Conservation (phyloP, 108 stramenopile species). For the Epithemia pelagica region DNA sequence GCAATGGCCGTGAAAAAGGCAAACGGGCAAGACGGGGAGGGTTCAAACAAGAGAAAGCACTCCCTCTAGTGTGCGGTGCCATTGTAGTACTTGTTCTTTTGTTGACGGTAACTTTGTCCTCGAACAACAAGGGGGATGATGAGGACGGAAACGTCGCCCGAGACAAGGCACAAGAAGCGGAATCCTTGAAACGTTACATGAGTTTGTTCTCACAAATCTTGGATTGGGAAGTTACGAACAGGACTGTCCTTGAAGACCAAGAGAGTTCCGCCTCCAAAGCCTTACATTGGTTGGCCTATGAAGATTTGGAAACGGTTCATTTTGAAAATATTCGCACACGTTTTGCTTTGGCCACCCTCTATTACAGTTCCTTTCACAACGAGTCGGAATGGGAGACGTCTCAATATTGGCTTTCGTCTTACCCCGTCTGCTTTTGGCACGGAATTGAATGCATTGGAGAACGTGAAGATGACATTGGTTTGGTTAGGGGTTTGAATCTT, state of each 20-base stretch:
- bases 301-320: background rate
- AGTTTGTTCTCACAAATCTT: slow-evolving; percentile 10
- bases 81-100: slow-evolving; percentile 1
- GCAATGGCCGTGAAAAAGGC: background rate
- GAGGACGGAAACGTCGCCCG: background rate
- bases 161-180: background rate
- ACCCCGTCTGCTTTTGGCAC: slow-evolving; percentile 30
- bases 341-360: slow-evolving; percentile 17
- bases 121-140: background rate
- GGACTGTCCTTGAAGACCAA: slow-evolving; percentile 6
- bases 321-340: slow-evolving; percentile 13
- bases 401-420: slow-evolving; percentile 17
- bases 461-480: slow-evolving; percentile 1
- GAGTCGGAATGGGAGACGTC: slow-evolving; percentile 6
- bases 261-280: slow-evolving; percentile 12
- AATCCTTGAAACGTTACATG: background rate
- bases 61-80: background rate
- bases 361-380: slow-evolving; percentile 14
- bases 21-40: background rate
- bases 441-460: slow-evolving; percentile 26
- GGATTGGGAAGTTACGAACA: slow-evolving; percentile 16
- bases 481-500: slow-evolving; percentile 15
- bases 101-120: background rate
- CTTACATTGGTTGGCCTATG: slow-evolving; percentile 17
- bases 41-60: background rate